Base-by-base conservation (phyloP, 2,329 filamentous ascomycete species). In the Cordyceps militaris region DNA sequence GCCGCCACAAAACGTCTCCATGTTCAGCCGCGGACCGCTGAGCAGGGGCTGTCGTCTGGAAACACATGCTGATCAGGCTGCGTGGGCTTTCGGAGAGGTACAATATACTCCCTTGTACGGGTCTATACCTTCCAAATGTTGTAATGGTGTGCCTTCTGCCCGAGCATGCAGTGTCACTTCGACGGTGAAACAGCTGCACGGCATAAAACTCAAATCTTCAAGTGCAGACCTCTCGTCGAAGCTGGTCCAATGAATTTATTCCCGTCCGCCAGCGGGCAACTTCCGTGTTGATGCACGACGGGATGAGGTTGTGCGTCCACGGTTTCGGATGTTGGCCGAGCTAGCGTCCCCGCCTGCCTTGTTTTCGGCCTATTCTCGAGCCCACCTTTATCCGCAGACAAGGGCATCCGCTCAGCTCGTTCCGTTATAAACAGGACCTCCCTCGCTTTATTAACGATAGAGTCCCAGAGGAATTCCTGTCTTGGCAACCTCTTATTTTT, bases 321-420 rank as follows among this genome's bases (percentile, higher is more conserved):
- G 46, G 46, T 50, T 57, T 57, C 55, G 55, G 55, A 57, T 57
- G 55, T 57, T 57, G 55, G 36, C 55, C 55, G 55, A 57, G 23
- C 46, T 57, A 57, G 55, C 46, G 47, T 43, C 55, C 36, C 47
- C 46, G 46, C 55, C 42, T 42, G 24, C 23, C 23, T 40, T 28
- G 26, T 16, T 47, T 49, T 42, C 44, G 32, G 44, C 11, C 32
- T 43, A 23, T 34, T 24, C 28, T 24, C 13, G 28, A 44, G 42
- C 42, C 46, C 55, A 47, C 52, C 40, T 55, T 46, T 57, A 42
- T 38, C 44, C 44, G 54, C 44, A 24, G 44, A 19, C 34, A 32
- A 32, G 32, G 43, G 21, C 21, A 19, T 14, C 32, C 24, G 42
- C 42, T 23, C 43, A 14, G 23, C 32, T 19, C 21, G n/a, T 23